Evolutionary conservation across 2,329 filamentous ascomycete genomes (phyloP), one percentile per base, ranked within the genome.

Genomic region (Whalleya microplaca): DNA sequence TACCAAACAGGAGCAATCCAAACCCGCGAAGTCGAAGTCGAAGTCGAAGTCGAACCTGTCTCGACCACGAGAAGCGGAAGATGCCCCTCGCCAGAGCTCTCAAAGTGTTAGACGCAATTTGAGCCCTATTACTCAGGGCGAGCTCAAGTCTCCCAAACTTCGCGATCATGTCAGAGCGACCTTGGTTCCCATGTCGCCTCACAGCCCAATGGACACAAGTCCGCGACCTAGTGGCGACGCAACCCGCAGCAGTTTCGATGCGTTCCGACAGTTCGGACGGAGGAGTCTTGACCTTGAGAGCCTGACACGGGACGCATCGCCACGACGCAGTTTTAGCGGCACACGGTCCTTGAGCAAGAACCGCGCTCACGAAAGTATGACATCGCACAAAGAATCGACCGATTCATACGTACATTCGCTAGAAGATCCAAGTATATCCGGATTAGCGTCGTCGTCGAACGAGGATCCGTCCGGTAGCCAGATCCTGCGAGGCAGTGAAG

Each of bases 381-480:
- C 78, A 6, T 76, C 77, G 37, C 80, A 78, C 14, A 83, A 81
- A 53, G 86, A 83, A 53, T 89, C 88, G 0, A 86, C 85, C 0
- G 91, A 92, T 58, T 96, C 92, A 2, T 91, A 88, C 58, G 83
- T 87, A 4, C 88, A 89, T 65, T 92, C 88, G 41, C 66, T 88
- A 58, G 91, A 91, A 50, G 90, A 89, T 44, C 88, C 86, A 0
- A 91, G 87, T 67, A 73, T 89, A 53, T 93, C 90, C 1, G 91
- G 86, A 2, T 77, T 88, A 29, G 80, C 88, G 3, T 90, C 89
- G 2, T n/a, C n/a, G n/a, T 87, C 85, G 0, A 84, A 83, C 51
- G 89, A 93, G 42, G 91, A 93, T 55, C 87, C 89, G 46, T 96
- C 93, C 2, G 94, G 91, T 2, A 98, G 94, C 70, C 92, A 96